Conservation (phyloP, 805 yeast species). For the Scheffersomyces stipitis region DNA sequence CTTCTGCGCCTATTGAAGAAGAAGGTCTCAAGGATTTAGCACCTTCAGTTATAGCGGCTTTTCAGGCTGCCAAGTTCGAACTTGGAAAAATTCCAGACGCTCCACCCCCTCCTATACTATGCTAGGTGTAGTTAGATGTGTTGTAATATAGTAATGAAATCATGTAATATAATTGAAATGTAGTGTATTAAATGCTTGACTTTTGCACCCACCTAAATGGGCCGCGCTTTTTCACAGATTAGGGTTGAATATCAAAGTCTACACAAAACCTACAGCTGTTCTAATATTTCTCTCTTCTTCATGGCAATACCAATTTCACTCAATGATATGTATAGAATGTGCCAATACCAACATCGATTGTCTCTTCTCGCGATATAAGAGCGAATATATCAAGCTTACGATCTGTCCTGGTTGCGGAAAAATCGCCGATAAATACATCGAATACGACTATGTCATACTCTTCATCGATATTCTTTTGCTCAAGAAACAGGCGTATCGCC, state of each 20-base stretch:
- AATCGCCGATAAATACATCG: conserved; percentile 88
- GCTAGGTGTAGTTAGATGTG: too few species aligned
- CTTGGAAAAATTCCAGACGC: conserved; percentile 69
- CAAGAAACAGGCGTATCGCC: conserved; percentile 87
- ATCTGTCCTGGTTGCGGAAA: conserved; percentile 70
- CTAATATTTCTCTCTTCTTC: too few species aligned
- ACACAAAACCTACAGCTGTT: too few species aligned
- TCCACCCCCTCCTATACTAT: conserved; percentile 54
- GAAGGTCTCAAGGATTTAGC: conserved; percentile 38
- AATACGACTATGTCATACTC: conserved; percentile 79
- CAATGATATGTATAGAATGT: conserved; percentile 91
- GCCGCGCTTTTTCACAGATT: too few species aligned
- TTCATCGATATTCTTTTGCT: conserved; percentile 80
- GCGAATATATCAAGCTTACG: conserved; percentile 75
- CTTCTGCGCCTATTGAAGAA: conserved; percentile 25
- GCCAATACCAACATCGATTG: conserved; percentile 56
- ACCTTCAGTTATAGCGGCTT: conserved; percentile 45
- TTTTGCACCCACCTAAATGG: too few species aligned
- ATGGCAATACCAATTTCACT: too few species aligned
- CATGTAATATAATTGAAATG: too few species aligned
- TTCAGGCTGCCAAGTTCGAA: conserved; percentile 47
- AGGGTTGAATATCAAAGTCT: too few species aligned
- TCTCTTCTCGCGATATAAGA: conserved; percentile 70
- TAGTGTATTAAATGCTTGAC: too few species aligned
- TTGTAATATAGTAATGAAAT: too few species aligned